Percentiles rank a stretch among this genome's conserved stretches.
Conservation (phyloP, 805 yeast genomes). For the Yarrowia yakushimensis region DNA sequence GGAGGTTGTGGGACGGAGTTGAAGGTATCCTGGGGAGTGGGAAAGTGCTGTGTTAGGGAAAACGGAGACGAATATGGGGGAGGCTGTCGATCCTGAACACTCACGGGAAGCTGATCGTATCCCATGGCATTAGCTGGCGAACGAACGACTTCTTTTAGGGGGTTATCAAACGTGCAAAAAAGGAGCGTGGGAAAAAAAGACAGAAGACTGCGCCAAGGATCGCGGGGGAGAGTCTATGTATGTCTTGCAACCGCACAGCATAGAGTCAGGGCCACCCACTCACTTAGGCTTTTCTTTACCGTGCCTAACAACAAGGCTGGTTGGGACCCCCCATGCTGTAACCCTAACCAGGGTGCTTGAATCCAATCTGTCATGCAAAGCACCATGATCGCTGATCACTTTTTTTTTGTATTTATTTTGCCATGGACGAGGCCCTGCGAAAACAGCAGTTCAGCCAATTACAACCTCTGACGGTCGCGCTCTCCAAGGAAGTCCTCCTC, state of each 20-base stretch:
- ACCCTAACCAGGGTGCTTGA: constrained; percentile 11
- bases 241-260: background rate
- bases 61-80: background rate
- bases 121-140: constrained; percentile 21
- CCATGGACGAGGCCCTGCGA: background rate
- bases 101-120: constrained; percentile 23
- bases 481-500: background rate
- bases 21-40: constrained; percentile 21
- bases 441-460: constrained; percentile 1
- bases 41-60: constrained; percentile 25
- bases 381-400: background rate
- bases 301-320: background rate
- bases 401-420: background rate
- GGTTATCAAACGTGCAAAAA: background rate
- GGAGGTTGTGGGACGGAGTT: constrained; percentile 12
- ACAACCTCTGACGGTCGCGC: background rate
- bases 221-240: constrained; percentile 6
- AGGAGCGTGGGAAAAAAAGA: background rate
- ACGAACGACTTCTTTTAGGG: background rate
- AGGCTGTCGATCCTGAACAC: constrained; percentile 2
- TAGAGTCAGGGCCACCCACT: background rate
- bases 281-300: background rate
- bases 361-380: background rate
- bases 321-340: background rate
- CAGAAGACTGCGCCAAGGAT: constrained; percentile 14